phyloP scores from a whole-genome alignment of 148 eudicot genomes.

The Fagopyrum esculentum region DNA sequence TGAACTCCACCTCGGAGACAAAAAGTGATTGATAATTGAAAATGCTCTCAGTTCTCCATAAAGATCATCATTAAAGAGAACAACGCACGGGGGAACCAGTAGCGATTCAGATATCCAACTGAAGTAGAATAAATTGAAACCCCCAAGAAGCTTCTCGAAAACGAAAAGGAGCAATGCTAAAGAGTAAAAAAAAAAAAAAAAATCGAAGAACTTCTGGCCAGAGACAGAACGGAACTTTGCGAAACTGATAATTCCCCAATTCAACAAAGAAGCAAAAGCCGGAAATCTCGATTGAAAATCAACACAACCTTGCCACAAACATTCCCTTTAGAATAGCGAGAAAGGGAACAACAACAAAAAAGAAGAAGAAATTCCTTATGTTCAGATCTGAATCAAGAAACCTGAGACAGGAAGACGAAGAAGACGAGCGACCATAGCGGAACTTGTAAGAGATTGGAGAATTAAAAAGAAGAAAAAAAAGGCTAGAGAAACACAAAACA shows the following conservation, averaged over 20 bases:
- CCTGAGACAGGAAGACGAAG: slow-evolving; percentile 12
- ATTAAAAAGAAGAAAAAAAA: neutral
- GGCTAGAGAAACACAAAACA: neutral
- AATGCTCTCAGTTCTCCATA: neutral
- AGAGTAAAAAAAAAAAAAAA: neutral
- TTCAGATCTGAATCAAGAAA: slow-evolving; percentile 6
- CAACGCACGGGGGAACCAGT: neutral
- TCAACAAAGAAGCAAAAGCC: slow-evolving; percentile 1
- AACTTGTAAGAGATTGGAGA: neutral
- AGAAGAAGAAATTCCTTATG: neutral
- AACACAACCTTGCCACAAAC: neutral
- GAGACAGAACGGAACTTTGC: neutral
- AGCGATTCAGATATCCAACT: neutral
- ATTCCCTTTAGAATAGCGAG: neutral
- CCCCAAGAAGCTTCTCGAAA: neutral
- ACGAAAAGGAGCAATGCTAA: neutral
- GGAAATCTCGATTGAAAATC: neutral
- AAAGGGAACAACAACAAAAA: neutral
- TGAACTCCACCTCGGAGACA: neutral
- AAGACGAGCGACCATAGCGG: slow-evolving; percentile 5
- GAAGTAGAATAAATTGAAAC: neutral
- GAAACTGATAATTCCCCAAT: neutral
- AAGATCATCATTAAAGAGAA: neutral
- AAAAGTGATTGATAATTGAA: slow-evolving; percentile 3
- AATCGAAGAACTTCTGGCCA: neutral